Evolutionary conservation across 176 grass and related monocot species (phyloP).

Genomic region (Oryza longistaminata): DNA sequence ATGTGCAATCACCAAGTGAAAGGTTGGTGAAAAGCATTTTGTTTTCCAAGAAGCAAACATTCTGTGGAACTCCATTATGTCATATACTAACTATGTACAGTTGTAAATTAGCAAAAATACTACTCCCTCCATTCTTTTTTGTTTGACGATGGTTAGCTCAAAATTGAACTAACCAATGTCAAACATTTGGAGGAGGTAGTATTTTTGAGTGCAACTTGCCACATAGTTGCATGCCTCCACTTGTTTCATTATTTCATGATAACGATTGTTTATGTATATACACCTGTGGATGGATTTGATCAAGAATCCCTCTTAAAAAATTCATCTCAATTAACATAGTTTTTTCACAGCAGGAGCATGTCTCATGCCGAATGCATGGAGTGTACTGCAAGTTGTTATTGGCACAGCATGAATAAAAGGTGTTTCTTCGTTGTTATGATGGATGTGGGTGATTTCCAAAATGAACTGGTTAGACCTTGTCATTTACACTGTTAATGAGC

Average conservation of each 20-base stretch:
- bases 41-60: neutral
- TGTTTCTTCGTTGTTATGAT: slow-evolving; percentile 43
- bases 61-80: neutral
- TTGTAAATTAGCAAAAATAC: neutral
- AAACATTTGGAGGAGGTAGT: too few relatives aligned
- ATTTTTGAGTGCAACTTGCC: neutral
- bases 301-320: neutral
- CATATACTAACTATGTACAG: neutral
- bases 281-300: too few relatives aligned
- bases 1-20: neutral
- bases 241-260: neutral
- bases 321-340: slow-evolving; percentile 4
- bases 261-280: neutral
- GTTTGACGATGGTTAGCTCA: too few relatives aligned
- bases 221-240: neutral
- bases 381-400: slow-evolving; percentile 16
- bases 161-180: too few relatives aligned
- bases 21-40: neutral
- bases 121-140: too few relatives aligned
- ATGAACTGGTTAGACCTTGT: slow-evolving; percentile 36
- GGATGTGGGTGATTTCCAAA: slow-evolving; percentile 37
- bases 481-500: neutral
- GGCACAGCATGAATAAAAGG: slow-evolving; percentile 23
- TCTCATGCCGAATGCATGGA: neutral
- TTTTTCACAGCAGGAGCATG: slow-evolving; percentile 16